Percentiles rank a stretch among this genome's conserved stretches.
phyloP scores from a whole-genome alignment of 805 yeast species.

The Metschnikowia henanensis region DNA sequence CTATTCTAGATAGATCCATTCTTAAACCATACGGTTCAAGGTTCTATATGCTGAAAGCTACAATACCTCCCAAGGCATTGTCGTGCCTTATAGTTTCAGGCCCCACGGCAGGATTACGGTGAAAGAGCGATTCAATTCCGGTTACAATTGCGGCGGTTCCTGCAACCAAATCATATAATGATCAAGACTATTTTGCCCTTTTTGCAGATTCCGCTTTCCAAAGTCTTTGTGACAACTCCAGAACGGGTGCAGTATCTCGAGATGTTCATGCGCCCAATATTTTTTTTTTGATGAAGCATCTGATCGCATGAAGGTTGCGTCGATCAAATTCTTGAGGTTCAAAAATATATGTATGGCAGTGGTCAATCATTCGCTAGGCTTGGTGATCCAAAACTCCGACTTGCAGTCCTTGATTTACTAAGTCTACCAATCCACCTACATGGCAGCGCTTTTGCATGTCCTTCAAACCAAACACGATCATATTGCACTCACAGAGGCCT shows the following conservation, averaged over 20 bases:
- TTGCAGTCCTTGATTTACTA: conserved; percentile 80
- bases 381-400: conserved; percentile 70
- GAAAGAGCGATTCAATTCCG: no score
- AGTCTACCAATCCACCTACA: conserved; percentile 68
- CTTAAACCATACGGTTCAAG: no score
- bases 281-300: conserved; percentile 73
- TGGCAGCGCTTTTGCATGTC: conserved; percentile 74
- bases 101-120: no score
- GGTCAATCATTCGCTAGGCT: conserved; percentile 72
- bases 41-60: no score
- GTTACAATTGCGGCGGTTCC: no score
- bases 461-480: conserved; percentile 67
- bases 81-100: no score
- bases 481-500: conserved; percentile 71
- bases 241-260: conserved; percentile 72
- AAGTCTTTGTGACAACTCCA: conserved; percentile 76
- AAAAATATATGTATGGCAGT: conserved; percentile 70
- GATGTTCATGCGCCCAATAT: conserved; percentile 71
- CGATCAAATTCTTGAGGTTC: conserved; percentile 58
- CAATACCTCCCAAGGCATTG: no score
- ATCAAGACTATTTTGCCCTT: conserved; percentile 46
- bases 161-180: no score
- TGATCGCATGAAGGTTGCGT: conserved; percentile 58
- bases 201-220: conserved; percentile 50
- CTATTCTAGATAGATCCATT: no score